phyloP scores from a whole-genome alignment of 371 early-diverging fungal genomes.

The Lichtheimia hyalospora region DNA sequence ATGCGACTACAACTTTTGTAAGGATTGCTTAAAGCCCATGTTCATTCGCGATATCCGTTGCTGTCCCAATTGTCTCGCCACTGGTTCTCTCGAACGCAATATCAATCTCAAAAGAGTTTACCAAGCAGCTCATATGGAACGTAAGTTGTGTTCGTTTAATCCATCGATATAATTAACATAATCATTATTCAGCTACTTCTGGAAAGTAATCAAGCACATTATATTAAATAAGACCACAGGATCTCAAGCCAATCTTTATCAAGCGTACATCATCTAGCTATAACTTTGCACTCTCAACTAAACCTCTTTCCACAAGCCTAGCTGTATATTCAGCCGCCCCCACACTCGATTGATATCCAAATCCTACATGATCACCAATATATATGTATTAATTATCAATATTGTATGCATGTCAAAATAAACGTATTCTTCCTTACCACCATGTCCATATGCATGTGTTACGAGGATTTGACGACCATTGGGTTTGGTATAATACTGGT shows the following conservation, averaged over 20 bases:
- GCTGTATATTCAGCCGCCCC: constrained; percentile 61
- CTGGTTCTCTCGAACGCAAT: not conserved
- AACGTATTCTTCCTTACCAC: constrained; percentile 30
- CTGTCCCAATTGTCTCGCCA: constrained; percentile 2
- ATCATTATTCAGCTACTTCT: too few relatives aligned
- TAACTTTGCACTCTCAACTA: constrained; percentile 1
- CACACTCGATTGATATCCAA: constrained; percentile 75
- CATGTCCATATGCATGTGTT: constrained; percentile 83
- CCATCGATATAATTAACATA: too few relatives aligned
- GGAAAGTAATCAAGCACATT: too few relatives aligned
- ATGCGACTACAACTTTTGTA: constrained; percentile 7
- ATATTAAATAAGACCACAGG: too few relatives aligned
- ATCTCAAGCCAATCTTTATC: too few relatives aligned
- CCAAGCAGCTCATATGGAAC: not conserved
- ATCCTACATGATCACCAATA: constrained; percentile 12
- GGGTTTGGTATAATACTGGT: constrained; percentile 51
- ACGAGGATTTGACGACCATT: constrained; percentile 40
- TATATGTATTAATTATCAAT: not conserved
- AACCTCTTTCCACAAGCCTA: constrained; percentile 43
- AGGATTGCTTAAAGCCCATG: not conserved
- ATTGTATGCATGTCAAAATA: not conserved
- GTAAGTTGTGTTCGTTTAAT: too few relatives aligned
- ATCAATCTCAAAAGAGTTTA: not conserved
- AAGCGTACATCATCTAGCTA: not conserved
- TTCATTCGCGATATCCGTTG: not conserved